phyloP scores from a whole-genome alignment of 306 rosid species.

The Vigna mungo region DNA sequence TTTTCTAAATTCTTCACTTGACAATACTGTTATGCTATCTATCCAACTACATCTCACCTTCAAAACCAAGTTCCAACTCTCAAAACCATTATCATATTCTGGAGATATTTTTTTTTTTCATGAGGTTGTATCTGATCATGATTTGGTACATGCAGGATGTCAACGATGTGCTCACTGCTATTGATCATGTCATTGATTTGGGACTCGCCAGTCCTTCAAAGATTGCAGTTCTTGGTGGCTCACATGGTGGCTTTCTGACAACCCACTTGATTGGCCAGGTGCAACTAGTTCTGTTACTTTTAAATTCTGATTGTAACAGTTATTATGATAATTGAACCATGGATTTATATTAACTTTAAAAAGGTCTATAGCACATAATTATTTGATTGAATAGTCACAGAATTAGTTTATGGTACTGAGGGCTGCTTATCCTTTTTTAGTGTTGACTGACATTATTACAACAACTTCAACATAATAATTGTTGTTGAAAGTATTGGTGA shows the following conservation, averaged over 20 bases:
- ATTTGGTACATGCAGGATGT: constrained; percentile 71
- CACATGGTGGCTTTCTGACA: constrained; percentile 96
- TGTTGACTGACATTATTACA: constrained; percentile 7
- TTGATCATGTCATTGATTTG: constrained; percentile 74
- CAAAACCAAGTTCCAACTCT: constrained; percentile 39
- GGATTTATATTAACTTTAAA: constrained; percentile 17
- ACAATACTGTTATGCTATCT: constrained; percentile 29
- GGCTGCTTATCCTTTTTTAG: constrained; percentile 17
- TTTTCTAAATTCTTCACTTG: constrained; percentile 32
- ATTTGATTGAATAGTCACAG: background rate
- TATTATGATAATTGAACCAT: constrained; percentile 10
- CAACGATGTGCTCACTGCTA: constrained; percentile 79
- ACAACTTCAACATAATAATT: background rate
- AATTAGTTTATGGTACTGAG: constrained; percentile 3
- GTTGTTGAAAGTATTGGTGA: no score
- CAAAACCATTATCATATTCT: constrained; percentile 27
- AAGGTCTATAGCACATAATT: constrained; percentile 16
- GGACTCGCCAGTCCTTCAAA: constrained; percentile 81
- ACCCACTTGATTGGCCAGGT: constrained; percentile 99
- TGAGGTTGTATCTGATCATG: constrained; percentile 30
- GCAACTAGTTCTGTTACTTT: constrained; percentile 32
- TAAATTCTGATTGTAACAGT: constrained; percentile 16
- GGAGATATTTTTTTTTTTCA: background rate
- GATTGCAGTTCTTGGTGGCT: constrained; percentile 86
- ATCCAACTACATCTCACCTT: constrained; percentile 33